phyloP scores from a whole-genome alignment of 2,329 filamentous ascomycete species.

The Beauveria varroae region DNA sequence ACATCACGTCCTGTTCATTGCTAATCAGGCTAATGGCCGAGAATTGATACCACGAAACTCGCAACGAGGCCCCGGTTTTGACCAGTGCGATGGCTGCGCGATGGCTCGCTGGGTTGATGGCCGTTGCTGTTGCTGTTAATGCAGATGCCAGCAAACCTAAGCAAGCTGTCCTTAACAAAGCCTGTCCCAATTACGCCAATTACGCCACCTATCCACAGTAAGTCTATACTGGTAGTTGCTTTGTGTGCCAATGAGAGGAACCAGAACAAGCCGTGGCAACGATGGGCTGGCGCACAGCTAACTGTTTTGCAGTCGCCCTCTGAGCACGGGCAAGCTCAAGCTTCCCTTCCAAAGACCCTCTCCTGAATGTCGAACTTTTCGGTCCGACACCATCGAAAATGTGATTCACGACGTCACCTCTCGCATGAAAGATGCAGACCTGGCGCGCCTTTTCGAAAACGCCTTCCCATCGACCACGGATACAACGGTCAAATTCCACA shows the following conservation, averaged over 20 bases:
- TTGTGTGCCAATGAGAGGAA: not conserved
- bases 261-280: not conserved
- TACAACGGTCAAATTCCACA: constrained; percentile 84
- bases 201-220: constrained; percentile 34
- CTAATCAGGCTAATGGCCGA: not conserved
- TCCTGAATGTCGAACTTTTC: constrained; percentile 78
- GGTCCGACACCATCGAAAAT: constrained; percentile 76
- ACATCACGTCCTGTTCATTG: not conserved
- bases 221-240: constrained; percentile 12
- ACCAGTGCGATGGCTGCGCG: constrained; percentile 19
- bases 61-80: not conserved
- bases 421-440: constrained; percentile 74
- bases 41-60: not conserved
- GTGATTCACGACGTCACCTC: constrained; percentile 77
- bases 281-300: not conserved
- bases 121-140: constrained; percentile 16
- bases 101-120: constrained; percentile 21
- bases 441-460: constrained; percentile 91
- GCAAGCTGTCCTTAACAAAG: constrained; percentile 21
- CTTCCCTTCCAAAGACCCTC: constrained; percentile 84
- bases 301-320: constrained; percentile 52
- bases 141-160: constrained; percentile 16
- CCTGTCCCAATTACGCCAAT: constrained; percentile 34
- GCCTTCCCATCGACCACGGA: constrained; percentile 65
- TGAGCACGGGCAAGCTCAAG: constrained; percentile 68